Base-by-base conservation (phyloP, 1,139 yeast genomes). In the Wickerhamomyces sp. region DNA sequence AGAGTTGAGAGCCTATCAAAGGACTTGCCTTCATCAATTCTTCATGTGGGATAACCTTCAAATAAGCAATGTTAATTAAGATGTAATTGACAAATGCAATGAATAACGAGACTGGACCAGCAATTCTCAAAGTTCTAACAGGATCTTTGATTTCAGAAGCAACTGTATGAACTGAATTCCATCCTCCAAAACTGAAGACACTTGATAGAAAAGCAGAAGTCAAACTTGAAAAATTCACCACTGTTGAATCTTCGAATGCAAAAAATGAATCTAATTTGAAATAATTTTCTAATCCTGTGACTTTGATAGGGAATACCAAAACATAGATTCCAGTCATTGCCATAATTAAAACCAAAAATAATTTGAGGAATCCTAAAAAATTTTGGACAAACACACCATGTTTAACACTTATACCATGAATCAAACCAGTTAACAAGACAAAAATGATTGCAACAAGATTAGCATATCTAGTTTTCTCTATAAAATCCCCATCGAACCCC, bases 121-220 rank as follows among this genome's bases (percentile, higher is more conserved):
- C 84, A 35, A 80, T 73, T 55, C 68, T 77, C 44, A 80, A 69
- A 0, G 85, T 80, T 38, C 76, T 62, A 0, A 69, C 66, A 0
- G 86, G 87, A 53, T 81, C 76, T 46, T 75, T 74, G 34, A 81
- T 76, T 55, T 81, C 88, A 43, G 78, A 77, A 1, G 83, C 70
- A 13, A 79, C 83, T 0, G 81, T 72, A 56, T 81, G 86, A 7
- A 80, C 82, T 18, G 78, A 66, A 53, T 74, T 79, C 87, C 87
- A 81, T 3, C 88, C 88, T 3, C 78, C 70, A 49, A 75, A 79
- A 7, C 84, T 78, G 63, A 78, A 81, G 46, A 78, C 70, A 2
- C 84, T 81, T 55, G 77, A 78, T 18, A 80, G 71, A 27, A 80
- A 71, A 0, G 84, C 84, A 45, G 78, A 66, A 0, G 84, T 75